Base-by-base conservation (phyloP, 2,329 filamentous ascomycete genomes). In the Graphilbum sp. region DNA sequence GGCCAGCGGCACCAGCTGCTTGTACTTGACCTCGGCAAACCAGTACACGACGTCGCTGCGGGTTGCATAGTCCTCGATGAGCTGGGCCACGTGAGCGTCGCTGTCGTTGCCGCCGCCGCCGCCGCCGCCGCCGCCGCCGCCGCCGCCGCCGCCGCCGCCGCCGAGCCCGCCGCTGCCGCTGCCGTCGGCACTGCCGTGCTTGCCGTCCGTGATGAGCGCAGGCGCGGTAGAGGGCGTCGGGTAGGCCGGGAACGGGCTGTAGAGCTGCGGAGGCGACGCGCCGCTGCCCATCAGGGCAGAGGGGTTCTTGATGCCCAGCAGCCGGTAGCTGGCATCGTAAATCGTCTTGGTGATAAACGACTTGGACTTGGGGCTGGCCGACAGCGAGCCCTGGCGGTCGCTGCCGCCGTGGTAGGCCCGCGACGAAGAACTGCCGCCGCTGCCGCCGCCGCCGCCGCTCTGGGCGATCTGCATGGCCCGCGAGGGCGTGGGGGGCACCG, bases 21-120 rank as follows among this genome's bases (percentile, higher is more conserved):
- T 90, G 59, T 92, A 95, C 58, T 98, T 98, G 52, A 98, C 88
- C 59, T 98, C 88, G 6, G 90, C 90, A 57, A 98, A 96, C 3
- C 88, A 87, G 54, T 87, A 98, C 3, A 98, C 87, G 34, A 95
- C 90, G 55, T 98, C 87, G 52, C 87, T 95, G 30, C 87, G 72
- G 24, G 86, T 90, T 2, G 90, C 90, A 46, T 84, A 79, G 49
- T 96, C 87, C 55, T 98, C 88, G 41, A 96, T 86, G 33, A 74
- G 70, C 50, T 86, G 79, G 3, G 88, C 75, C 31, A 82, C 76
- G 45, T 72, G 74, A 15, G 69, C 66, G 52, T 96, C 90, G 51
- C 95, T 87, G 45, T 95, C 67, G 29, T 84, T 65, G 9, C 27
- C 35, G 15, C 18, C 30, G 5, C 11, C 3, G 63, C 60, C 3